A percentile compares a stretch with the other conserved stretches of the same genome.
phyloP scores from a whole-genome alignment of 2,329 filamentous ascomycete genomes.

The Fusarium sarcochroum region DNA sequence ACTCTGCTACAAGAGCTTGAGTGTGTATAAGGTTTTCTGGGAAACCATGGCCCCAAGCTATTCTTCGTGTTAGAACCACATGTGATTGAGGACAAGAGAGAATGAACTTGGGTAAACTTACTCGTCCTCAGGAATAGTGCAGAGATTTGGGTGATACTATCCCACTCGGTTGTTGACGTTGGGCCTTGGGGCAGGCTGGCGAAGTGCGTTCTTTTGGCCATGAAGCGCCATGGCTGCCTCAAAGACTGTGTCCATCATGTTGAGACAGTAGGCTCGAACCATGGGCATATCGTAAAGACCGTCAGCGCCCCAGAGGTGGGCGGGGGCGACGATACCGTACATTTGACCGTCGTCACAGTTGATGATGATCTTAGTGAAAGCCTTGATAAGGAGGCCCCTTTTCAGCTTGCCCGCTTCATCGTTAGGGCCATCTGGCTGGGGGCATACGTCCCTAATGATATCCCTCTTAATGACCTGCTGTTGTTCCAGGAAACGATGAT shows the following conservation, averaged over 20 bases:
- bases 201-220: slow-evolving; percentile 15
- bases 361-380: slow-evolving; percentile 66
- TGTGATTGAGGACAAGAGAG: neutral
- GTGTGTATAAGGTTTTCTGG: no score
- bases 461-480: slow-evolving; percentile 60
- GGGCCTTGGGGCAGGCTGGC: neutral
- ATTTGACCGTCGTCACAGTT: slow-evolving; percentile 53
- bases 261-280: slow-evolving; percentile 59
- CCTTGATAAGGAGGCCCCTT: slow-evolving; percentile 56
- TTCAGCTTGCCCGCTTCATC: slow-evolving; percentile 47
- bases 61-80: neutral
- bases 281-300: slow-evolving; percentile 61
- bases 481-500: slow-evolving; percentile 57
- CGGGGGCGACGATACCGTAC: slow-evolving; percentile 53
- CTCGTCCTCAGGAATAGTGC: neutral
- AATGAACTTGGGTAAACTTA: neutral
- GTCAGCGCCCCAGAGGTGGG: slow-evolving; percentile 51
- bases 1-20: no score
- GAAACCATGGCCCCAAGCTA: neutral
- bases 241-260: slow-evolving; percentile 57
- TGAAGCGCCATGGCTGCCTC: slow-evolving; percentile 51
- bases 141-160: neutral
- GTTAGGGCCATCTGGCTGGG: slow-evolving; percentile 41
- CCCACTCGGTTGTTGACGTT: neutral
- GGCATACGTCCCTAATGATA: slow-evolving; percentile 59